phyloP scores from a whole-genome alignment of 805 yeast genomes.

The Pichia ethanolica region DNA sequence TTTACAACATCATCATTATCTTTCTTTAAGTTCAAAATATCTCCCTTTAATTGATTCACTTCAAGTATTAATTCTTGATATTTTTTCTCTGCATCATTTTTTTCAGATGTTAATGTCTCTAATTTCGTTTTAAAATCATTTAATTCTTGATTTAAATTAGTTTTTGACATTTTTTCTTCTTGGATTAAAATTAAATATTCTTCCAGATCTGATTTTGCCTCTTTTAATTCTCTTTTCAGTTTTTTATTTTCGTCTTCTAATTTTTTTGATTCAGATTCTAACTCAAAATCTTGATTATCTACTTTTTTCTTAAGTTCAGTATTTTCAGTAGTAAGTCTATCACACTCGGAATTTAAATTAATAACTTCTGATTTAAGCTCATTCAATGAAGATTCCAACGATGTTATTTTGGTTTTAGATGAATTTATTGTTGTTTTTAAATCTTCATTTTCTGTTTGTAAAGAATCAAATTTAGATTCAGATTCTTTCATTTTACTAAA shows the following conservation, averaged over 20 bases:
- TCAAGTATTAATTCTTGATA: slow-evolving; percentile 22
- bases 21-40: slow-evolving; percentile 13
- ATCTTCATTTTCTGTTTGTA: slow-evolving; percentile 28
- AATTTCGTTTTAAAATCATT: slow-evolving; percentile 25
- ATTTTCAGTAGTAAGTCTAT: slow-evolving; percentile 36
- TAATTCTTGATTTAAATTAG: slow-evolving; percentile 38
- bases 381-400: not conserved
- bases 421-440: slow-evolving; percentile 28
- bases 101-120: slow-evolving; percentile 19
- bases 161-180: slow-evolving; percentile 37
- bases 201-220: slow-evolving; percentile 29
- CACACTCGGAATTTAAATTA: slow-evolving; percentile 48
- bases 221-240: slow-evolving; percentile 30
- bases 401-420: not conserved
- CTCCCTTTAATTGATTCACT: slow-evolving; percentile 18
- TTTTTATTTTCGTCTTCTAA: slow-evolving; percentile 33
- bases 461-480: slow-evolving; percentile 44
- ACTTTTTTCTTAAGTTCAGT: slow-evolving; percentile 32
- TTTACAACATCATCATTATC: slow-evolving; percentile 20
- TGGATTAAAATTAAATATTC: slow-evolving; percentile 30
- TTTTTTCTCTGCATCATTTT: slow-evolving; percentile 8
- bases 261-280: slow-evolving; percentile 35
- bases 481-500: slow-evolving; percentile 69
- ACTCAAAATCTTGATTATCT: slow-evolving; percentile 33
- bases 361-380: slow-evolving; percentile 27